Percentiles rank a stretch among this genome's conserved stretches.
Evolutionary conservation across 2,329 filamentous ascomycete species (phyloP).

Genomic region (Blumeriella jaapii): DNA sequence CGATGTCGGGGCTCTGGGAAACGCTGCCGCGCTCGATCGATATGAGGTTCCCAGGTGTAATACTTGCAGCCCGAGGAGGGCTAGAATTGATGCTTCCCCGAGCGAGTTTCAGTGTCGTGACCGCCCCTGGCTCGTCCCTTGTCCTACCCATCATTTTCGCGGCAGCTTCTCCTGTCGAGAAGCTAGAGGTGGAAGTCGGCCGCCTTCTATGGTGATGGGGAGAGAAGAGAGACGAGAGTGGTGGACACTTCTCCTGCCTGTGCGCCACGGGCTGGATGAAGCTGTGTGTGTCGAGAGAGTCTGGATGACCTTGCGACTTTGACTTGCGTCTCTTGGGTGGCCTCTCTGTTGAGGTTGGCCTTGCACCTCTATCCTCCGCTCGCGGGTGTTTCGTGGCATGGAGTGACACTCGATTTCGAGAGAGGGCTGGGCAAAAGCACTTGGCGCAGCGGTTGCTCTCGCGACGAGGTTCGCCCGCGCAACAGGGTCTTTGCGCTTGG

Average conservation of each 20-base stretch:
- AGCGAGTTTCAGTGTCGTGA: constrained; percentile 45
- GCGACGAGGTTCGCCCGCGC: too few species aligned
- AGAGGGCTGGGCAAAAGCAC: too few species aligned
- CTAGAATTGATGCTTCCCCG: constrained; percentile 40
- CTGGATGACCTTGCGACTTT: constrained; percentile 20
- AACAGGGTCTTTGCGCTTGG: too few species aligned
- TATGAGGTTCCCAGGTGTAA: constrained; percentile 39
- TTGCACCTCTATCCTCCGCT: constrained; percentile 12
- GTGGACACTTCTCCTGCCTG: constrained; percentile 13
- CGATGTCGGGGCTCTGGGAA: constrained; percentile 40
- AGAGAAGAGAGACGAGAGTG: constrained; percentile 41
- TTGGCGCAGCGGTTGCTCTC: too few species aligned
- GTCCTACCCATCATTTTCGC: constrained; percentile 19
- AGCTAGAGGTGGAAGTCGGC: constrained; percentile 32
- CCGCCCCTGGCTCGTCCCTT: constrained; percentile 19
- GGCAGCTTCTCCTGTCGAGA: constrained; percentile 13
- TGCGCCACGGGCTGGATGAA: constrained; percentile 16
- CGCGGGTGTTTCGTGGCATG: constrained; percentile 20
- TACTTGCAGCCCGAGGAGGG: constrained; percentile 38
- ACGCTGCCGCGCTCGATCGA: constrained; percentile 40
- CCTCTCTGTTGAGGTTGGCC: constrained; percentile 14
- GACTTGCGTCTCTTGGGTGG: constrained; percentile 22
- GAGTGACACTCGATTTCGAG: too few species aligned
- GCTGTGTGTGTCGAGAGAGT: constrained; percentile 29
- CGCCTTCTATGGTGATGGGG: constrained; percentile 32